Percentiles rank a stretch among this genome's conserved stretches.
Conservation (phyloP, 164 flowering plant genomes). For the Taxillus chinensis region DNA sequence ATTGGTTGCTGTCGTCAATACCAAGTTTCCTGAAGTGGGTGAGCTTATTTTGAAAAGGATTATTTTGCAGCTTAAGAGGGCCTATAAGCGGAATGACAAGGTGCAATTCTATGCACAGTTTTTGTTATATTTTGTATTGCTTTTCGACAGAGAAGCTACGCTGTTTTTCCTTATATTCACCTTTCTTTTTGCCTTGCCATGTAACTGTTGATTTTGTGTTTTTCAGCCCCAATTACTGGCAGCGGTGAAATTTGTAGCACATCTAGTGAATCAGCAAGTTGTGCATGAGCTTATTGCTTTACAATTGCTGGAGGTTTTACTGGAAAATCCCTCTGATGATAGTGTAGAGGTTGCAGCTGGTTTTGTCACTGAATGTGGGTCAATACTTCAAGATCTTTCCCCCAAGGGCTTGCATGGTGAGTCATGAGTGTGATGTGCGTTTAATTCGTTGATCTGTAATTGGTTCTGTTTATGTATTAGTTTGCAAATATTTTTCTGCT, state of each 20-base stretch:
- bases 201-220: not conserved
- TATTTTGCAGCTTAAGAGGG: constrained; percentile 83
- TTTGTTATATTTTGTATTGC: not conserved
- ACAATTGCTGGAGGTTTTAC: constrained; percentile 68
- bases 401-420: constrained; percentile 85
- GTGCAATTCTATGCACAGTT: constrained; percentile 13
- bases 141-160: not conserved
- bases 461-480: not conserved
- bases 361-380: constrained; percentile 91
- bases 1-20: constrained; percentile 83
- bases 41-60: constrained; percentile 76
- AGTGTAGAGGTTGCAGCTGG: constrained; percentile 98
- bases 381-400: constrained; percentile 77
- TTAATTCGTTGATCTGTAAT: not conserved
- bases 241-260: constrained; percentile 85
- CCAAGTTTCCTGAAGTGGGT: constrained; percentile 89
- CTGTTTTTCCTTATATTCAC: not conserved
- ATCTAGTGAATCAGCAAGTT: constrained; percentile 92
- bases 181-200: too few relatives aligned
- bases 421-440: constrained; percentile 7
- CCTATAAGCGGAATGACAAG: constrained; percentile 94
- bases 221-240: constrained; percentile 78
- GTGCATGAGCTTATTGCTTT: constrained; percentile 88
- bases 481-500: not conserved
- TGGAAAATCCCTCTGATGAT: constrained; percentile 87